phyloP scores from a whole-genome alignment of 2,329 filamentous ascomycete genomes.

The Berkeleyomyces basicola region DNA sequence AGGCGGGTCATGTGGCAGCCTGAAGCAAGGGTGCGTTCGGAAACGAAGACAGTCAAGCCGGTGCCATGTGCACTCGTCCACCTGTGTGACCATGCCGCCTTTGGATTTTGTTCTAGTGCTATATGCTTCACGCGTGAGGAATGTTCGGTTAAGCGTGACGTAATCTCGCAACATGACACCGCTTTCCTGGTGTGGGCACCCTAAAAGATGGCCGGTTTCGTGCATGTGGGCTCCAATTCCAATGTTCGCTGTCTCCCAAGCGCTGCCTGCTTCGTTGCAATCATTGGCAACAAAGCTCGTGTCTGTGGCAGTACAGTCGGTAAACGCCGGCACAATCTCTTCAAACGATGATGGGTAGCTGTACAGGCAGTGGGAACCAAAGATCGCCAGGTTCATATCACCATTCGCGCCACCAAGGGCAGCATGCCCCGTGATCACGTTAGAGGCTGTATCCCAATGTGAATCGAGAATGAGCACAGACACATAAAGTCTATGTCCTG shows the following conservation, averaged over 20 bases:
- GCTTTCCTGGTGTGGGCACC: constrained; percentile 73
- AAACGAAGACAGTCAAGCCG: constrained; percentile 78
- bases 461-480: constrained; percentile 74
- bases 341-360: constrained; percentile 82
- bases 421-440: constrained; percentile 63
- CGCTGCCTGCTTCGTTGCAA: constrained; percentile 71
- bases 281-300: constrained; percentile 68
- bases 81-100: constrained; percentile 54
- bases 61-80: constrained; percentile 86
- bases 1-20: constrained; percentile 57
- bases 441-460: constrained; percentile 62
- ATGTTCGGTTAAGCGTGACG: constrained; percentile 66
- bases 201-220: constrained; percentile 78
- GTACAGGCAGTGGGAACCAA: constrained; percentile 81
- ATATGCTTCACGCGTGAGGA: constrained; percentile 65
- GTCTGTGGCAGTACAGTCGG: constrained; percentile 80
- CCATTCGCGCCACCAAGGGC: constrained; percentile 61
- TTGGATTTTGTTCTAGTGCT: constrained; percentile 75
- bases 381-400: constrained; percentile 70
- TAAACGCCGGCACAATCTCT: constrained; percentile 77
- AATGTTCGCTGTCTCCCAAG: constrained; percentile 89
- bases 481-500: constrained; percentile 75
- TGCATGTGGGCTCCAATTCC: constrained; percentile 88
- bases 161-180: constrained; percentile 93
- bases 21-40: constrained; percentile 78